Conservation (phyloP, 2,329 filamentous ascomycete genomes). For the Amesomyces nigricolor region DNA sequence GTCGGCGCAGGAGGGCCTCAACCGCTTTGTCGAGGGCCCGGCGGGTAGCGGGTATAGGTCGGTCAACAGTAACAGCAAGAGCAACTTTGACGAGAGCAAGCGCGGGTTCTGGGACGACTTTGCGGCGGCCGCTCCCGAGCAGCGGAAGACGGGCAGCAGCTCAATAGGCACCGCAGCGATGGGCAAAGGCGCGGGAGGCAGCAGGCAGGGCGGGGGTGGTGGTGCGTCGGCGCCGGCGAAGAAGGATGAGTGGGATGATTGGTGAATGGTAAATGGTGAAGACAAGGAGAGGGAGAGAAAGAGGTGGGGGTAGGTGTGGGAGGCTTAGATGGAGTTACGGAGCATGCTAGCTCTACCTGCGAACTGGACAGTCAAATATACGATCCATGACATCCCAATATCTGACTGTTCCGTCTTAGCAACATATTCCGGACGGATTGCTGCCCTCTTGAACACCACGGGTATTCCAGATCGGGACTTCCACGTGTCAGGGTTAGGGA, state of each 20-base stretch:
- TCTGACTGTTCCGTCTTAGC: no score
- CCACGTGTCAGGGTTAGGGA: constrained; percentile 23
- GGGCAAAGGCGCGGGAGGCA: constrained; percentile 43
- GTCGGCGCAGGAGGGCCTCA: constrained; percentile 69
- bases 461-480: no score
- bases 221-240: constrained; percentile 30
- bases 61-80: constrained; percentile 32
- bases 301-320: not conserved
- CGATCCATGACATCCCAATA: not conserved
- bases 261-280: constrained; percentile 35
- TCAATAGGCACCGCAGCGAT: constrained; percentile 56
- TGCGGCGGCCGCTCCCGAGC: constrained; percentile 60
- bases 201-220: constrained; percentile 22
- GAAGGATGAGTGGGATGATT: constrained; percentile 61
- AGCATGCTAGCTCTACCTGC: not conserved
- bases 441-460: no score
- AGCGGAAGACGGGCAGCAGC: constrained; percentile 39
- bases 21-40: constrained; percentile 79
- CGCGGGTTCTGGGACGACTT: constrained; percentile 93
- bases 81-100: constrained; percentile 54
- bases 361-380: no score
- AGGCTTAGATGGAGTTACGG: not conserved
- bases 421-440: no score
- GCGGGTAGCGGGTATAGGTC: constrained; percentile 33
- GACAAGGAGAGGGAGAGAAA: not conserved